A percentile compares a stretch with the other conserved stretches of the same genome.
phyloP scores from a whole-genome alignment of 768 basidiomycete genomes.

The Guyanaporus albipodus region DNA sequence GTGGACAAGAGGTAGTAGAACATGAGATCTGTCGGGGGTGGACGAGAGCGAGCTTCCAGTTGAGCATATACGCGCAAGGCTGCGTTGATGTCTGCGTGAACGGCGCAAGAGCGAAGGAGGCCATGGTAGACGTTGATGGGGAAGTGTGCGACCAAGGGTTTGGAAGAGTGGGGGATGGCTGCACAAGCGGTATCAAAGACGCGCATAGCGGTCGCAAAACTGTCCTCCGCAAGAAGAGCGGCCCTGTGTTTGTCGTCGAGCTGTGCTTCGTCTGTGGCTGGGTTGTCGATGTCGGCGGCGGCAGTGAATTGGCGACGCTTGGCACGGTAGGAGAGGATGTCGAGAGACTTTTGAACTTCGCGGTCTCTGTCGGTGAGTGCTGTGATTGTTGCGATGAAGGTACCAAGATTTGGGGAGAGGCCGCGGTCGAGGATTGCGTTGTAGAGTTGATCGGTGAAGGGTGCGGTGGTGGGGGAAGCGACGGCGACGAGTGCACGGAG shows the following conservation, averaged over 20 bases:
- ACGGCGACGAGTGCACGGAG: slow-evolving; percentile 42
- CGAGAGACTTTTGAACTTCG: slow-evolving; percentile 52
- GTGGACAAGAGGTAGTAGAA: slow-evolving; percentile 58
- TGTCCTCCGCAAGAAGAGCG: slow-evolving; percentile 57
- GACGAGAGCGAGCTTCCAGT: slow-evolving; percentile 40
- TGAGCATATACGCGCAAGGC: slow-evolving; percentile 66
- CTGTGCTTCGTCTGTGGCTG: slow-evolving; percentile 13
- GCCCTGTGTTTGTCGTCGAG: slow-evolving; percentile 35
- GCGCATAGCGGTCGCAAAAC: slow-evolving; percentile 65
- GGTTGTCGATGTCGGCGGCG: slow-evolving; percentile 1
- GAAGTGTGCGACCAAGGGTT: slow-evolving; percentile 22
- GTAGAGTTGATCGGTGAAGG: slow-evolving; percentile 61
- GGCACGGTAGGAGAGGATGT: slow-evolving; percentile 39
- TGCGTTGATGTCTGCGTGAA: slow-evolving; percentile 51
- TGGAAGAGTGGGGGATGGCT: slow-evolving; percentile 17
- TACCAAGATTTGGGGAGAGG: slow-evolving; percentile 57
- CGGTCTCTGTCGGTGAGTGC: slow-evolving; percentile 64
- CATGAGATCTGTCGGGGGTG: slow-evolving; percentile 31
- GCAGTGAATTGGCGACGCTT: slow-evolving; percentile 29
- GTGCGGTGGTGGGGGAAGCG: slow-evolving; percentile 47
- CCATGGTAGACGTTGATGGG: slow-evolving; percentile 41
- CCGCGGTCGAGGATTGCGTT: slow-evolving; percentile 62
- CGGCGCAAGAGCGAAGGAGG: slow-evolving; percentile 61
- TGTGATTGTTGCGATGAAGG: slow-evolving; percentile 58
- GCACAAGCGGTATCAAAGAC: slow-evolving; percentile 62